Conservation (phyloP, 2,329 filamentous ascomycete genomes). For the Fusarium ramigenum region DNA sequence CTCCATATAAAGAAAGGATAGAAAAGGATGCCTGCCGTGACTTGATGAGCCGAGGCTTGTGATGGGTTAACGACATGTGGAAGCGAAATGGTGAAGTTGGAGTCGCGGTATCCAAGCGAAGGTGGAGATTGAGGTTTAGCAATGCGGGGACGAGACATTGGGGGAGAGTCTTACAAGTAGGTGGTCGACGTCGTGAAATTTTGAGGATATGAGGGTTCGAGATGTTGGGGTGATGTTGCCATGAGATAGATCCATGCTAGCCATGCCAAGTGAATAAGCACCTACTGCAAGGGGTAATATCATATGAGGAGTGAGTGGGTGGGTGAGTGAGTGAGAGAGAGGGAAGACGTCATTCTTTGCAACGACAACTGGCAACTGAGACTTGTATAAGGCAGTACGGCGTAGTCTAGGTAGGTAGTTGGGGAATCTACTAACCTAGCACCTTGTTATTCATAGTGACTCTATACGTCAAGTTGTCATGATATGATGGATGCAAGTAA, state of each 20-base stretch:
- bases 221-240: neutral
- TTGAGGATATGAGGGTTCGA: neutral
- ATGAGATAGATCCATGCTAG: neutral
- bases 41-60: conserved; percentile 25
- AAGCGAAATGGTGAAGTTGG: conserved; percentile 5
- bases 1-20: neutral
- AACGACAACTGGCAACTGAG: neutral
- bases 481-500: neutral
- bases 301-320: neutral
- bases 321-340: neutral
- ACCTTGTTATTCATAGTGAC: neutral
- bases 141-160: conserved; percentile 19
- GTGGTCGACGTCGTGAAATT: conserved; percentile 27
- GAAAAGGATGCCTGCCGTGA: neutral
- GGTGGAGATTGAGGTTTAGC: conserved; percentile 26
- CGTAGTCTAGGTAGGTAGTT: too few species aligned
- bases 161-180: neutral
- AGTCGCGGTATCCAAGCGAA: neutral
- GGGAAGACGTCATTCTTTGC: neutral
- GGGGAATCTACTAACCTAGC: neutral
- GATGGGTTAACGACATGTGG: conserved; percentile 13
- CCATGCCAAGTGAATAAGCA: neutral
- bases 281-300: conserved; percentile 16
- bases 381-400: neutral
- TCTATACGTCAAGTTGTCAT: neutral